Evolutionary conservation across 768 basidiomycete species (phyloP).

Genomic region (Leccinum subgranulosum): DNA sequence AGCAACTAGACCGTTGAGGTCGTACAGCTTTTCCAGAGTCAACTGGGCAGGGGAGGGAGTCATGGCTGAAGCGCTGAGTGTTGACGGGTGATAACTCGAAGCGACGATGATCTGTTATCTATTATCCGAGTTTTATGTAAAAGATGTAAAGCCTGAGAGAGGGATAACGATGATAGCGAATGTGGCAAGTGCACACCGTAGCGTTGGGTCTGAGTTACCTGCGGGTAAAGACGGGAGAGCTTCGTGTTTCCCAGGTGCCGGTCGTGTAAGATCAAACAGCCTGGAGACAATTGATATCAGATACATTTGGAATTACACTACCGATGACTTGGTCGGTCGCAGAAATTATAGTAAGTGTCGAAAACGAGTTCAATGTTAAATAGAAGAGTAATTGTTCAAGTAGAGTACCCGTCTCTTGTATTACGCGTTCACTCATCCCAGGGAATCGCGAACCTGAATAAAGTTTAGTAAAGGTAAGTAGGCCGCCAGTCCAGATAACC

Average conservation of each 20-base stretch:
- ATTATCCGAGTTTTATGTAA: not conserved
- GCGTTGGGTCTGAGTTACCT: not conserved
- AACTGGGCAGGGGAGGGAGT: constrained; percentile 19
- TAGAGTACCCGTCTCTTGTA: not conserved
- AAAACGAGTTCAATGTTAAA: not conserved
- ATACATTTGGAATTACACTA: not conserved
- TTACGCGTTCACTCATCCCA: constrained; percentile 10
- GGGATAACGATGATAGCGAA: not conserved
- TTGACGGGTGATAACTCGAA: not conserved
- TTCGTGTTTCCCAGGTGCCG: not conserved
- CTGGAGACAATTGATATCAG: not conserved
- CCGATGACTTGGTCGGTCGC: not conserved
- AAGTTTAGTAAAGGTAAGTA: constrained; percentile 13
- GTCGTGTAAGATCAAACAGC: not conserved
- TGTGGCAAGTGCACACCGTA: not conserved
- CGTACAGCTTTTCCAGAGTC: constrained; percentile 35
- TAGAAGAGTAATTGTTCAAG: constrained; percentile 3
- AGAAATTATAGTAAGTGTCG: not conserved
- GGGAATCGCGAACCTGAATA: constrained; percentile 9
- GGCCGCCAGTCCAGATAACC: constrained; percentile 9
- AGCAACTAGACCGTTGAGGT: constrained; percentile 55
- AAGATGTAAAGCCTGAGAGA: not conserved
- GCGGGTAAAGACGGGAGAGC: not conserved
- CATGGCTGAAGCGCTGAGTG: constrained; percentile 13
- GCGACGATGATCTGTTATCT: not conserved